These are phyloP conservation scores for Rheum nobile DNA, from an alignment of 148 eudicot genomes.

Conservation along the genomic window DNA sequence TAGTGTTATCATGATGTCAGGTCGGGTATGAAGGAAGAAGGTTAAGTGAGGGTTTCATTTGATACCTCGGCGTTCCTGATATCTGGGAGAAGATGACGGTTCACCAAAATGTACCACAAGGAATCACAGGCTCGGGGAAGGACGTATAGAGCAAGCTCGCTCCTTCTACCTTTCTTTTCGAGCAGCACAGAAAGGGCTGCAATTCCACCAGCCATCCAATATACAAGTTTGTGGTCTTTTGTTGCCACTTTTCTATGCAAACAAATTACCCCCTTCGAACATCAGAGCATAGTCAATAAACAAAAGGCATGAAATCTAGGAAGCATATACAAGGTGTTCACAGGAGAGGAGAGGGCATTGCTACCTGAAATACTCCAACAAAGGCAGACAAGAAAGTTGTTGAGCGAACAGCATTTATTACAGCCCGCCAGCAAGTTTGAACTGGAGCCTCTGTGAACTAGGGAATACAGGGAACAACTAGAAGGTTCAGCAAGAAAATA, in stretches of 20 bases:
- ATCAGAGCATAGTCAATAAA: slow-evolving; percentile 16
- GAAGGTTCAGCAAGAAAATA: slow-evolving; percentile 5
- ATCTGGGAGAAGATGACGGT: slow-evolving; percentile 74
- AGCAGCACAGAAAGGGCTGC: slow-evolving; percentile 83
- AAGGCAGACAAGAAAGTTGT: slow-evolving; percentile 86
- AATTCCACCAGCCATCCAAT: slow-evolving; percentile 86
- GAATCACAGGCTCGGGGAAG: slow-evolving; percentile 97
- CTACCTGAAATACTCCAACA: slow-evolving; percentile 95
- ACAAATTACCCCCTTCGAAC: slow-evolving; percentile 69
- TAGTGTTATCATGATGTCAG: no score
- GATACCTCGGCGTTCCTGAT: slow-evolving; percentile 89
- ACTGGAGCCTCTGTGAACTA: slow-evolving; percentile 81
- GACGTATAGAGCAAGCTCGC: slow-evolving; percentile 90
- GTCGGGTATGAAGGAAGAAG: neutral
- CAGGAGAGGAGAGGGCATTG: neutral
- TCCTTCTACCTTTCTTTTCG: slow-evolving; percentile 84
- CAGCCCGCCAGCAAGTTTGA: slow-evolving; percentile 80
- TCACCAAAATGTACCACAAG: slow-evolving; percentile 80
- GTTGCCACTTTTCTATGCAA: slow-evolving; percentile 88
- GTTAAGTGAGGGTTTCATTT: slow-evolving; percentile 5
- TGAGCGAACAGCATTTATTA: slow-evolving; percentile 83
- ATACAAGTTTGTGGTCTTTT: slow-evolving; percentile 89
- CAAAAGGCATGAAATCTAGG: neutral
- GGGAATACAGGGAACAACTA: neutral
- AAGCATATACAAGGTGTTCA: neutral